Conservation (phyloP, 164 flowering plant genomes). For the Piper longum region DNA sequence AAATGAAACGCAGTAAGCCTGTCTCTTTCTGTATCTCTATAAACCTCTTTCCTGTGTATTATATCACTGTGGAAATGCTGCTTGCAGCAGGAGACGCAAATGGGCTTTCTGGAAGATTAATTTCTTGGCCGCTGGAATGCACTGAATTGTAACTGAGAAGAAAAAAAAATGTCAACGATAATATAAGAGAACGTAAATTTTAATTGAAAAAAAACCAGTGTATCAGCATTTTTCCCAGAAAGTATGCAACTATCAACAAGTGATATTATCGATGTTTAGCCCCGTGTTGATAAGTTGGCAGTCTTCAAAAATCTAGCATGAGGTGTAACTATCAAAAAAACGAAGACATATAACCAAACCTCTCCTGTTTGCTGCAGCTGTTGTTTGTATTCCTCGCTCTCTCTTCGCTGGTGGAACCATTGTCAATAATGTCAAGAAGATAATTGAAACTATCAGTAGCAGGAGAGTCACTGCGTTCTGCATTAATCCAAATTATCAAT, state of each 20-base stretch:
- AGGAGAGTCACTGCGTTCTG: conserved; percentile 18
- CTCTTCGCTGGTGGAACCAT: conserved; percentile 27
- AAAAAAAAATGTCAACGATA: background rate
- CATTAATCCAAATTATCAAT: conserved; percentile 1
- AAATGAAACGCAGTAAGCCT: conserved; percentile 10
- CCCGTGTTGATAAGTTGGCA: too few relatives aligned
- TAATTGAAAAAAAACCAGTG: background rate
- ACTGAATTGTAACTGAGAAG: background rate
- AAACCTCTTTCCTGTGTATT: conserved; percentile 10
- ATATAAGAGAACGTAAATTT: background rate
- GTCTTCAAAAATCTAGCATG: background rate
- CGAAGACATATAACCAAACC: conserved; percentile 12
- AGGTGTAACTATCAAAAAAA: background rate
- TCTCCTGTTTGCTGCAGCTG: conserved; percentile 31
- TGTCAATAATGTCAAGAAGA: conserved; percentile 30
- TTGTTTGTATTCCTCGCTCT: conserved; percentile 17
- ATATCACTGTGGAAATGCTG: conserved; percentile 34
- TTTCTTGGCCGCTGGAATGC: conserved; percentile 22
- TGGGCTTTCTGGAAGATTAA: conserved; percentile 61
- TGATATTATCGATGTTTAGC: too few relatives aligned
- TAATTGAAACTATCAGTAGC: conserved; percentile 23
- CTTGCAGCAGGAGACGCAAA: conserved; percentile 35
- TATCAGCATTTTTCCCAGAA: too few relatives aligned
- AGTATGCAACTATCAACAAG: too few relatives aligned
- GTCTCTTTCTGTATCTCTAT: background rate